Conservation (phyloP, 306 rosid genomes). For the Malus orientalis region DNA sequence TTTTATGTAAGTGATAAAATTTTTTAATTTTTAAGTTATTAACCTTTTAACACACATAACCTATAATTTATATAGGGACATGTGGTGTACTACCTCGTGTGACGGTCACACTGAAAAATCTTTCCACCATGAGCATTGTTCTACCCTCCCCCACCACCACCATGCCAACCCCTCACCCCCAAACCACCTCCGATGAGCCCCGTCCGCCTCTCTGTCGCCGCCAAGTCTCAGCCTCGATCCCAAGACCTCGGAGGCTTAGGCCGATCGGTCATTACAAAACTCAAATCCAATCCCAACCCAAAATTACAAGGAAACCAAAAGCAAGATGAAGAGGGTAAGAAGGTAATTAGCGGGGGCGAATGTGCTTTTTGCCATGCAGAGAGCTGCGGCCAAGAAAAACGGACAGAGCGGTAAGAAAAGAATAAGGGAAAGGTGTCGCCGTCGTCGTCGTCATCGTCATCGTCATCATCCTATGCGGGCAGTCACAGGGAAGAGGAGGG, state of each 20-base stretch:
- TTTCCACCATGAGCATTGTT: constrained; percentile 12
- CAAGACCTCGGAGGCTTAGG: constrained; percentile 25
- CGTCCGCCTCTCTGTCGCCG: constrained; percentile 16
- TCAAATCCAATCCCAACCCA: constrained; percentile 18
- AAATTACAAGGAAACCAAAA: background rate
- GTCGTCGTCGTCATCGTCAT: background rate
- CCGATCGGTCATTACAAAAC: constrained; percentile 8
- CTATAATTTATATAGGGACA: too few relatives aligned
- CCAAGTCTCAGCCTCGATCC: constrained; percentile 23
- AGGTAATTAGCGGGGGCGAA: constrained; percentile 51
- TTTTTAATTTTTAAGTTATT: too few relatives aligned
- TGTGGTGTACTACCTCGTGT: fast-evolving
- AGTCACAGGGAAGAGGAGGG: constrained; percentile 12
- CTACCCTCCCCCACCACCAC: constrained; percentile 3
- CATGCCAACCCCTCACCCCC: constrained; percentile 11
- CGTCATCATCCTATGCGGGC: constrained; percentile 19
- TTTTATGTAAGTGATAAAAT: too few relatives aligned
- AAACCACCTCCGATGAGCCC: background rate
- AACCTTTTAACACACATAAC: too few relatives aligned
- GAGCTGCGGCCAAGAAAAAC: constrained; percentile 31
- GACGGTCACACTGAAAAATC: too few relatives aligned
- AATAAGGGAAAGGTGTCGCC: background rate
- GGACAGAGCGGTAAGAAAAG: constrained; percentile 21
- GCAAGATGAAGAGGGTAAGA: constrained; percentile 14
- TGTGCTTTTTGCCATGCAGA: constrained; percentile 63